phyloP scores from a whole-genome alignment of 2,329 filamentous ascomycete genomes.

The Fusarium algeriense region DNA sequence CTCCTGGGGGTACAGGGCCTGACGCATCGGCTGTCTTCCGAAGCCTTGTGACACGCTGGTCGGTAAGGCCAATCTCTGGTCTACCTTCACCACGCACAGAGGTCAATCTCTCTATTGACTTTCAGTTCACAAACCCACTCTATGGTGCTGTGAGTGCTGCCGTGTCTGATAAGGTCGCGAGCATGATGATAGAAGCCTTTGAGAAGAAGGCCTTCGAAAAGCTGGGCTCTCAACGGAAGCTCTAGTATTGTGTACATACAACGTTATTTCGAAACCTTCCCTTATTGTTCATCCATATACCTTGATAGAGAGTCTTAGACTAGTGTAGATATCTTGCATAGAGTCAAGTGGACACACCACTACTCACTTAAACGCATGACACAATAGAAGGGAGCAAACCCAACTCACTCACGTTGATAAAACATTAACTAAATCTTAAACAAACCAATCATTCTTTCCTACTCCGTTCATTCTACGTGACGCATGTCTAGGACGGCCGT shows the following conservation, averaged over 20 bases:
- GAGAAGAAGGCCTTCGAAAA: slow-evolving; percentile 77
- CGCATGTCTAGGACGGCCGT: slow-evolving; percentile 42
- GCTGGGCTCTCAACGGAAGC: slow-evolving; percentile 38
- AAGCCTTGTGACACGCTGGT: slow-evolving; percentile 78
- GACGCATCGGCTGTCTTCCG: slow-evolving; percentile 69
- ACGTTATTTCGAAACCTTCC: neutral
- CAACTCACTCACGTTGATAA: neutral
- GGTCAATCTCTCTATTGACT: slow-evolving; percentile 81
- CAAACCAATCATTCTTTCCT: slow-evolving; percentile 30
- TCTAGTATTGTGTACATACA: slow-evolving; percentile 13
- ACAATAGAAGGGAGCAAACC: neutral
- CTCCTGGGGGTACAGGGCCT: slow-evolving; percentile 58
- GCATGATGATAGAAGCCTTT: slow-evolving; percentile 93
- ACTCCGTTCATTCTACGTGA: slow-evolving; percentile 45
- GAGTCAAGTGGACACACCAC: neutral
- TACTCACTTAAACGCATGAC: neutral
- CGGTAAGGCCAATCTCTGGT: slow-evolving; percentile 61
- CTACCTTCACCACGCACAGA: slow-evolving; percentile 64
- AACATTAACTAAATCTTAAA: slow-evolving; percentile 23
- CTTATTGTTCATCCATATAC: neutral
- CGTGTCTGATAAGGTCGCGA: slow-evolving; percentile 85
- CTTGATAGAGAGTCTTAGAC: slow-evolving; percentile 1
- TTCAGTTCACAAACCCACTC: slow-evolving; percentile 88
- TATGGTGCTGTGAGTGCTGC: slow-evolving; percentile 85
- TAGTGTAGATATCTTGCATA: neutral